Evolutionary conservation across 306 rosid genomes (phyloP), one percentile per base, ranked within the genome.

Genomic region (Medicago arabica): DNA sequence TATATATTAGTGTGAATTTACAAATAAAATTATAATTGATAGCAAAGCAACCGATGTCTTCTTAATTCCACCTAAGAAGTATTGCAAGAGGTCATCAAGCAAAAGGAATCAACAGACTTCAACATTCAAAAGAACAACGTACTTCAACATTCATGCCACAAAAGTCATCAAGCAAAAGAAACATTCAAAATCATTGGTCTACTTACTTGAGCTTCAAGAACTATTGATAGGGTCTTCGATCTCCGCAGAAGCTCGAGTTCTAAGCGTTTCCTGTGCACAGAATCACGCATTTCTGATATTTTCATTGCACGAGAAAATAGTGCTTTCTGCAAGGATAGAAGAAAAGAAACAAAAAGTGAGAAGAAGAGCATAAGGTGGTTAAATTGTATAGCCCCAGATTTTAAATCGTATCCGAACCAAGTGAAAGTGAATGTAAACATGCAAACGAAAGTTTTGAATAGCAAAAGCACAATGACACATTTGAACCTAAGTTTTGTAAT

Each of bases 191-290:
- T 31, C 34, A 36, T 50, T 14, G 40, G 71, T 16, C 57, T 83
- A 74, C 89, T 80, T 89, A 89, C 98, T 77, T 93, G 98, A 75
- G 89, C 81, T 36, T 90, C 94, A 73, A 93, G 91, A 82, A 90
- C 85, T 66, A 85, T 66, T 23, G 87, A 85, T 46, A 90, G 75
- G 65, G 86, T 77, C 84, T 89, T 79, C 23, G 81, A 77, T 82
- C 98, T 90, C 78, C 72, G 84, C 85, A 90, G 74, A 62, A 83
- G 68, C 55, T 86, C 88, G 69, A 93, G 89, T 72, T 93, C 92
- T 50, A 72, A 5, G 63, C 85, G 81, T 82, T 93, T 90, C 74
- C 66, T 78, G 84, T 72, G 82, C 69, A 90, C 89, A 50, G 91
- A 86, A 72, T 87, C 87, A 40, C 86, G 86, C 67, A 90, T 80